Percentiles rank a stretch among this genome's conserved stretches.
Conservation (phyloP, 108 stramenopile species). For the Nitzschia sp. region DNA sequence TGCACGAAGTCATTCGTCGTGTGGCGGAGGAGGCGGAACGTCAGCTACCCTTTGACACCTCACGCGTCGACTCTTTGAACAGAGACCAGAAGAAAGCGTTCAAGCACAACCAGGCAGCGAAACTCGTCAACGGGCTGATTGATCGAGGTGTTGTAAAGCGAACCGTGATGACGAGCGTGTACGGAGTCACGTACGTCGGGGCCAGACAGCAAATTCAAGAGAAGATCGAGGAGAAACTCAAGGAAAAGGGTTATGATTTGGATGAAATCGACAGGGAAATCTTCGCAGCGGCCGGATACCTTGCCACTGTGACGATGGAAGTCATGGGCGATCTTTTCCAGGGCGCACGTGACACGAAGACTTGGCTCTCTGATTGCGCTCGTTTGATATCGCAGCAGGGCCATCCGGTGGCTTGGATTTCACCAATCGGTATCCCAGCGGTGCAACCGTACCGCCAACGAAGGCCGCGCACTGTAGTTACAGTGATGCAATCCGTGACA, state of each 20-base stretch:
- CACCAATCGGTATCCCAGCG: conserved; percentile 97
- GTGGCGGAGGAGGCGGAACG: conserved; percentile 75
- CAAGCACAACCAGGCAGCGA: conserved; percentile 68
- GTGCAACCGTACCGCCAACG: conserved; percentile 96
- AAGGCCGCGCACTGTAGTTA: conserved; percentile 77
- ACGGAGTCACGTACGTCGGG: conserved; percentile 98
- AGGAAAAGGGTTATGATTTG: conserved; percentile 75
- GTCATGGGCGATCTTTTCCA: conserved; percentile 95
- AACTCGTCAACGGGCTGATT: conserved; percentile 87
- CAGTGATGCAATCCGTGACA: conserved; percentile 87
- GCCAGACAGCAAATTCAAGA: conserved; percentile 95
- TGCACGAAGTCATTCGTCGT: conserved; percentile 85
- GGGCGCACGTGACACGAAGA: conserved; percentile 95
- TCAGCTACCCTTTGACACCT: conserved; percentile 60
- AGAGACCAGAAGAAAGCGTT: conserved; percentile 54
- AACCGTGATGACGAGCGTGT: conserved; percentile 99
- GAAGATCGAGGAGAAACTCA: conserved; percentile 84
- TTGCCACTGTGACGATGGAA: conserved; percentile 92
- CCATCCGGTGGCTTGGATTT: conserved; percentile 97
- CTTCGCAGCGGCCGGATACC: conserved; percentile 81
- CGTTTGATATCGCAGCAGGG: conserved; percentile 83
- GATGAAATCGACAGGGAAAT: conserved; percentile 87
- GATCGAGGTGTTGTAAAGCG: conserved; percentile 98
- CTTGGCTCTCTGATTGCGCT: conserved; percentile 92
- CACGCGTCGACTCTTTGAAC: conserved; percentile 55